Percentiles rank a stretch among this genome's conserved stretches.
phyloP scores from a whole-genome alignment of 106 monocot species.

The Acorus gramineus region DNA sequence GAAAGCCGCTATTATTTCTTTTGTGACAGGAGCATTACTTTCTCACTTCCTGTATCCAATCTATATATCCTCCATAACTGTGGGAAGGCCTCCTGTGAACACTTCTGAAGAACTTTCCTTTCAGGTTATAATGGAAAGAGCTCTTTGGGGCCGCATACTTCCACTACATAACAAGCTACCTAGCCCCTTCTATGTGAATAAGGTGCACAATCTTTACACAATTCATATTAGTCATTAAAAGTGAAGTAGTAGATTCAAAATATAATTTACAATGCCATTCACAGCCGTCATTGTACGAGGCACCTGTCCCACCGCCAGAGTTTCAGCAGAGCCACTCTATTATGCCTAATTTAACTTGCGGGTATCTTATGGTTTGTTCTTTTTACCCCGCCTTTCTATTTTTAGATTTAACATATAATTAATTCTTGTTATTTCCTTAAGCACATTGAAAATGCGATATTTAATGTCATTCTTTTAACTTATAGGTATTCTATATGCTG shows the following conservation, averaged over 20 bases:
- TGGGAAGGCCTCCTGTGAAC: constrained; percentile 34
- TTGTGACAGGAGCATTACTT: constrained; percentile 67
- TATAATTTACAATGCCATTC: neutral
- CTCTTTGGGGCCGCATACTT: constrained; percentile 30
- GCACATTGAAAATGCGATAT: neutral
- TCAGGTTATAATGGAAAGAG: constrained; percentile 30
- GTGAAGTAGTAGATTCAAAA: too few relatives aligned
- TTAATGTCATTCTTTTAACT: neutral
- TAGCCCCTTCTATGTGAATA: constrained; percentile 36
- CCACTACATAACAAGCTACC: constrained; percentile 17
- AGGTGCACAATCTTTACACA: constrained; percentile 17
- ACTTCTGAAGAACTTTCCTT: constrained; percentile 16
- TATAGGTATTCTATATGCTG: constrained; percentile 87
- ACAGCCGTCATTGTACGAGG: constrained; percentile 43
- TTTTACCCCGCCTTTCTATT: neutral
- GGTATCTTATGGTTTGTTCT: constrained; percentile 43
- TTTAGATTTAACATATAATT: neutral
- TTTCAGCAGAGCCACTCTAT: constrained; percentile 39
- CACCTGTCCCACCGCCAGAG: constrained; percentile 47
- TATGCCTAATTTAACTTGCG: constrained; percentile 61
- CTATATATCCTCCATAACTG: constrained; percentile 63
- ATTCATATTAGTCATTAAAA: too few relatives aligned
- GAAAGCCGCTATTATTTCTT: neutral
- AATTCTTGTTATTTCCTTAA: neutral
- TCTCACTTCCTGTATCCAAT: constrained; percentile 61